Base-by-base conservation (phyloP, 768 basidiomycete species). In the Podaxis mareebaensis region DNA sequence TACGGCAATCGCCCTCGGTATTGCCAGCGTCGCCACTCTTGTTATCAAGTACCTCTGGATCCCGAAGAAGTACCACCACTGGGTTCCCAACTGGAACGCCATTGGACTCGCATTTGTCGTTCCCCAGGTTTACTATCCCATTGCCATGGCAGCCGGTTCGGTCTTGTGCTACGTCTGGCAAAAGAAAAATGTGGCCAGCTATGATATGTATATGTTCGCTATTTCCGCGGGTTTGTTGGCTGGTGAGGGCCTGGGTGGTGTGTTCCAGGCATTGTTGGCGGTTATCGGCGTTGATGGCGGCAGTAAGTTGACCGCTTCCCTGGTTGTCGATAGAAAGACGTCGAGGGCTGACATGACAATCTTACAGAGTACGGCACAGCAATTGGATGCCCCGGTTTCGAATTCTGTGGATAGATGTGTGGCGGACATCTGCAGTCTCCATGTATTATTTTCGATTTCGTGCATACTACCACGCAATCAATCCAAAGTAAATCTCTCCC, bases 211-310 rank as follows among this genome's bases (percentile, higher is more conserved):
- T 72, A 84, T 84, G 79, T 86, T 85, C 67, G 79, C 83, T 33
- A 63, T 84, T 65, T 75, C 84, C 55, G 82, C 81, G 52, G 85
- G 85, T 67, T 73, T 84, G 63, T 74, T 86, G 38, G 83, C 85
- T 39, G 85, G 85, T 28, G 85, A 86, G 66, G 86, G 86, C 73
- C 75, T 87, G 38, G 86, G 84, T 30, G 86, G 85, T 69, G 84
- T 87, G 56, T 78, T 86, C 70, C 81, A 82, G 65, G 85, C 85
- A 12, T 70, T 86, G n/a, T 75, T 87, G 24, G 81, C 83, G 33
- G 75, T 86, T 57, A 71, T 76, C 40, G 79, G 80, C 58, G 84
- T 85, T 40, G 82, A 83, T 63, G 84, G 83, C 33, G 69, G 74
- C 33, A 77, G 79, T 81, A 67, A 73, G 79, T 76, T 12, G 24